Base-by-base conservation (phyloP, 441 rosid species). In the Hypseocharis bilobata region DNA sequence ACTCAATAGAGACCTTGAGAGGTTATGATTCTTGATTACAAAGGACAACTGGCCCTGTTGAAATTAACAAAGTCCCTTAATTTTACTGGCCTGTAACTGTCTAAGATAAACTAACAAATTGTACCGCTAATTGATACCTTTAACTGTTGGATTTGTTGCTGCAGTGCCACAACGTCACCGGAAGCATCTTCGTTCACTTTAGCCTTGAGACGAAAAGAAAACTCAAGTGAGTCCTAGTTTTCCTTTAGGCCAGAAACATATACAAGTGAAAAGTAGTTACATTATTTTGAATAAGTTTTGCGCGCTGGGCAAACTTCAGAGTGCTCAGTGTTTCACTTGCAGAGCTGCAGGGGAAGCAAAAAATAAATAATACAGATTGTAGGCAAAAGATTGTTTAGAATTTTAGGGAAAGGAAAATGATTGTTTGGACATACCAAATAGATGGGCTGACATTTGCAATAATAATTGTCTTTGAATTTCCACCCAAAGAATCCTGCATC, bases 381-480 rank as follows among this genome's bases (percentile, higher is more conserved):
- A 38, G 34, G 64, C 23, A 45, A 23, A 57, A 25, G 62, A 62
- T 30, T 30, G 64, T 28, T 17, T 10, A 52, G 32, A 38, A 64
- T 51, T 29, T 66, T 23, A 61, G 14, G 13, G 47, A 52, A 62
- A 54, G 29, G 56, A 32, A 65, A 69, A 71, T 38, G 32, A 66
- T 59, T 60, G 32, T 19, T 74, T 64, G 55, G 70, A 80, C 82
- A 60, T 67, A 91, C 97, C 97, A 80, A 70, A 83, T 78, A 34
- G 96, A 94, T 64, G 99, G 96, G 86, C 97, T 94, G 80, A 91
- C 91, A 82, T 89, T 94, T 64, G 99, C 99, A 78, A 94, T 89
- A 73, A 94, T 89, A 88, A 91, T 88, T 62, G 99, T 94, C 81
- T 94, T 94, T 25, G 99, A 94, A 78, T 94, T 94, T 64, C 99